Conservation (phyloP, 495 filamentous ascomycete species). For the Podospora anserina region DNA sequence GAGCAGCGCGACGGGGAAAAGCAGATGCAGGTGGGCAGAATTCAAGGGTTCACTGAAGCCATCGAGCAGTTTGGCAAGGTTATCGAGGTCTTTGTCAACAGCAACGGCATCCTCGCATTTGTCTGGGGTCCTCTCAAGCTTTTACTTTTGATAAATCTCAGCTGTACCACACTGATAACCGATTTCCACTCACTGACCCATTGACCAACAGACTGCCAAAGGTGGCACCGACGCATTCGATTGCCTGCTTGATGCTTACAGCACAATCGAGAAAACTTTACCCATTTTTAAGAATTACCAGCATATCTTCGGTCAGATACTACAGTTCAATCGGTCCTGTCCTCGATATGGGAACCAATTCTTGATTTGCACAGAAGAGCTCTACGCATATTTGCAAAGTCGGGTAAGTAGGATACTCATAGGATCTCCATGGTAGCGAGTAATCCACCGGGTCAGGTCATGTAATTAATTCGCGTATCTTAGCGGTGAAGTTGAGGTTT, state of each 20-base stretch:
- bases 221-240: background rate
- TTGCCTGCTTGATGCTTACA: background rate
- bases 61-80: conserved; percentile 10
- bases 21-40: conserved; percentile 4
- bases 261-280: background rate
- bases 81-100: conserved; percentile 11
- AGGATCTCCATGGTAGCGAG: background rate
- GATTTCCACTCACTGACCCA: background rate
- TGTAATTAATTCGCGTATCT: background rate
- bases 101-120: conserved; percentile 1
- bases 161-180: background rate
- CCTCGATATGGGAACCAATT: background rate
- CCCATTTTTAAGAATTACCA: background rate
- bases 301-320: background rate
- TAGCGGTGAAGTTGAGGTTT: background rate
- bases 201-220: background rate
- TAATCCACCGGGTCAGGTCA: background rate
- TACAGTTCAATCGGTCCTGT: background rate
- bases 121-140: conserved; percentile 11
- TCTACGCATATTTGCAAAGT: background rate
- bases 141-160: background rate
- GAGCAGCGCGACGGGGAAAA: background rate
- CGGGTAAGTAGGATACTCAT: background rate
- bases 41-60: conserved; percentile 2
- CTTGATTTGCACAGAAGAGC: background rate